Evolutionary conservation across 176 grass and related monocot species (phyloP).

Genomic region (Triticum monococcum): DNA sequence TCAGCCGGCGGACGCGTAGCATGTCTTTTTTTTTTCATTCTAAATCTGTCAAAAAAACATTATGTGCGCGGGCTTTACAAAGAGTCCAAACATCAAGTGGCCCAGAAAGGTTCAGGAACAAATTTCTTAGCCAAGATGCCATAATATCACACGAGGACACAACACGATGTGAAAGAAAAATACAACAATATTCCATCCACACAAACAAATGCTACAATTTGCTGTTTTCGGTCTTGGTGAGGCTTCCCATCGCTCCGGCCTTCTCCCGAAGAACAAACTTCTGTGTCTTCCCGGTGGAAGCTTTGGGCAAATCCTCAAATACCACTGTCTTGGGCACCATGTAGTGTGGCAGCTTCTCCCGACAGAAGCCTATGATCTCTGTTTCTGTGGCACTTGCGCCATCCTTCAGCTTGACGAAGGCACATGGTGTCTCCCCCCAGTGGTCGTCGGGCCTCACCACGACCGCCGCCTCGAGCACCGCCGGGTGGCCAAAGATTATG

Average conservation of each 20-base stretch:
- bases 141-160: too few species aligned
- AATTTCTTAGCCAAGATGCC: too few species aligned
- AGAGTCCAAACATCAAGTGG: too few species aligned
- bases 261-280: conserved; percentile 51
- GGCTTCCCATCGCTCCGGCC: conserved; percentile 45
- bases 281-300: conserved; percentile 54
- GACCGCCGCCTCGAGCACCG: conserved; percentile 47
- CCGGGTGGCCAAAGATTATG: conserved; percentile 43
- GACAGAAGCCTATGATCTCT: conserved; percentile 39
- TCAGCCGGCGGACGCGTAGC: too few species aligned
- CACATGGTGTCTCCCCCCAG: conserved; percentile 47
- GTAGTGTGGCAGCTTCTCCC: conserved; percentile 40
- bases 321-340: conserved; percentile 53
- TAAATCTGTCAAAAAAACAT: too few species aligned
- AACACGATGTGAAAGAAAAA: not conserved
- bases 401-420: conserved; percentile 48
- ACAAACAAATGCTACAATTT: conserved; percentile 11
- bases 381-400: not conserved
- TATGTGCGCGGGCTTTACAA: too few species aligned
- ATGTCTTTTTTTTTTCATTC: too few species aligned
- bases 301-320: conserved; percentile 46
- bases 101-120: too few species aligned
- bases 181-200: not conserved
- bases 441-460: conserved; percentile 38
- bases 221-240: conserved; percentile 13